Evolutionary conservation across 768 basidiomycete genomes (phyloP), one percentile per base, ranked within the genome.

Genomic region (Neoboletus brunneissimus): DNA sequence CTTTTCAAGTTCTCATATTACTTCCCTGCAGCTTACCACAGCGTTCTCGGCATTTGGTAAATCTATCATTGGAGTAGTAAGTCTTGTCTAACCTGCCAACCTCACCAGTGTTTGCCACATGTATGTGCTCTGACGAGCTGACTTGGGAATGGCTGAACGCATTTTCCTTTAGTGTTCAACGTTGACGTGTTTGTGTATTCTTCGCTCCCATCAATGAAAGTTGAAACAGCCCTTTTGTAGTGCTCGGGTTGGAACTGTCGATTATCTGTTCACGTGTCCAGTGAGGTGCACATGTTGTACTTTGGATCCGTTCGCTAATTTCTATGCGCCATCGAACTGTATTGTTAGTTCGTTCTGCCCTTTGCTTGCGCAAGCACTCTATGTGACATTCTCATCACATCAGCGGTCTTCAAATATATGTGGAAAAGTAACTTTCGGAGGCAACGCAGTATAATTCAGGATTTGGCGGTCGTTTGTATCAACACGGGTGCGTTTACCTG

Each of bases 341-440:
- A 8, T 54, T 35, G 2, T 18, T 15, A 64, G 62, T 16, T 51
- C 4, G 34, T 60, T 32, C n/a, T 55, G 6, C 44, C 48, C 0
- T 31, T 4, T 22, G 9, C 56, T 11, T 1, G 11, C 5, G 0
- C 25, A 5, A 55, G 18, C 5, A 20, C 38, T 0, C 0, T 45
- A 1, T 54, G 55, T 9, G 63, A 64, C 18, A 0, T 53, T 7
- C 3, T 61, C 4, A 57, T 61, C 41, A 54, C 58, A 16, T 29
- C 0, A 0, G 34, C 37, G 0, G 32, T 60, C 34, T 54, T 64
- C 38, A 56, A 55, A 43, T 64, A 64, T 9, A 48, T 64, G 62
- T 64, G 62, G 63, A 64, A 8, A 20, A n/a, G 7, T 40, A 34
- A 51, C 9, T 55, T 63, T 20, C 61, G 46, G n/a, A 51, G 27